Evolutionary conservation across 352 stramenopile genomes (phyloP), one percentile per base, ranked within the genome.

Genomic region (Phytophthora cactorum): DNA sequence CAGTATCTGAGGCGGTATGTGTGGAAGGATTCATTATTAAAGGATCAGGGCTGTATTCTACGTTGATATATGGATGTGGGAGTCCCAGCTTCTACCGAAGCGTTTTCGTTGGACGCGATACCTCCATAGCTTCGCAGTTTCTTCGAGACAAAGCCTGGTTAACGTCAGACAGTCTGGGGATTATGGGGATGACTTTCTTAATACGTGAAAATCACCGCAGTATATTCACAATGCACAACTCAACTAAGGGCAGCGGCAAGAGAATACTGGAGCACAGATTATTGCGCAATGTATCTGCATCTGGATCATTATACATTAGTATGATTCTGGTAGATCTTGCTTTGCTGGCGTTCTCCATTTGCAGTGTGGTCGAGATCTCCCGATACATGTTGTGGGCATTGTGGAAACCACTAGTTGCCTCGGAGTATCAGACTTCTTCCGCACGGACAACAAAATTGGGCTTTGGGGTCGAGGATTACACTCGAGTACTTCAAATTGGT

Each of bases 21-120:
- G 77, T 88, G 39, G 78, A 87, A 50, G 80, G 72, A 4, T 84
- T 91, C 36, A 43, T 50, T 10, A 32, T 77, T 31, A 72, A 59
- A 31, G 75, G 70, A 4, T 17, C 59, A 2, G 70, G 66, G 2
- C 31, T 28, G 17, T 73, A 84, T 53, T 71, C 52, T 38, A 17
- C 70, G 4, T 56, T 58, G 22, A 63, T 79, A 31, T 84, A 72
- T 53, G 78, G 78, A 22, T 86, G 78, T 39, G 70, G 70, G 5
- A 81, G 61, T 41, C 67, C 75, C 9, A 82, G 45, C 38, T 74
- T 74, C 52, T 77, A 66, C 47, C 67, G 34, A 43, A 84, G 78
- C 43, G 63, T 68, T 2, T 73, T 86, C 28, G 50, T 81, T 22
- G 75, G 63, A 1, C 34, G 34, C 0, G 45, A 55, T 28, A 67